Conservation (phyloP, 305 asterid genomes). For the Fraxinus ornus region DNA sequence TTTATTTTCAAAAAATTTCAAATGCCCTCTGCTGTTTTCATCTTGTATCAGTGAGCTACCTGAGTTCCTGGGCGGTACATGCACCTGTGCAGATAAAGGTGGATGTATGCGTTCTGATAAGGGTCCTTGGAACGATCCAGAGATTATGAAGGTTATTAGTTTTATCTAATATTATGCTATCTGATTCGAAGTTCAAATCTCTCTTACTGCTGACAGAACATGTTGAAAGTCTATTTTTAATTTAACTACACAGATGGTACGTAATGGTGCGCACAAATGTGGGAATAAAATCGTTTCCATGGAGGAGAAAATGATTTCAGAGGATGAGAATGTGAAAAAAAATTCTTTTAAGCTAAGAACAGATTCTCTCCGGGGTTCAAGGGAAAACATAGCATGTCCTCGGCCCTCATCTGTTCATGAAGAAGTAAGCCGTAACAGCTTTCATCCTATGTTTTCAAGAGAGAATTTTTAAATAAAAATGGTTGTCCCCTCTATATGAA, state of each 20-base stretch:
- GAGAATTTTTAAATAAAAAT: not conserved
- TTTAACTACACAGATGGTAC: slow-evolving; percentile 67
- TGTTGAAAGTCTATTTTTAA: slow-evolving; percentile 19
- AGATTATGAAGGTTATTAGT: slow-evolving; percentile 70
- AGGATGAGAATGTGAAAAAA: slow-evolving; percentile 56
- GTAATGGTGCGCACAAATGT: slow-evolving; percentile 79
- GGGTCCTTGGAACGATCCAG: slow-evolving; percentile 97
- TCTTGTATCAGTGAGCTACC: slow-evolving; percentile 76
- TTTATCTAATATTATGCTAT: not conserved
- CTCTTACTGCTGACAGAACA: not conserved
- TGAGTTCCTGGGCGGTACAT: slow-evolving; percentile 91
- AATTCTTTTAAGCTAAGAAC: slow-evolving; percentile 40
- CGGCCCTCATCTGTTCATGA: slow-evolving; percentile 54
- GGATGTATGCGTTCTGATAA: slow-evolving; percentile 90
- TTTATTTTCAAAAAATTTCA: not conserved
- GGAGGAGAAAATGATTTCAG: slow-evolving; percentile 70
- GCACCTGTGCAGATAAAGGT: slow-evolving; percentile 82
- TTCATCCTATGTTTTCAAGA: not conserved
- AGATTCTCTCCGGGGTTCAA: slow-evolving; percentile 33
- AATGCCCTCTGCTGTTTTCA: not conserved
- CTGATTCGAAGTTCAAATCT: not conserved
- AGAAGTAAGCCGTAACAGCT: slow-evolving; percentile 44
- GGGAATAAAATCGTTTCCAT: slow-evolving; percentile 36
- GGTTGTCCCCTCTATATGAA: not conserved
- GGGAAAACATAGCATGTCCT: slow-evolving; percentile 28